These are phyloP conservation scores for Picochlorum sp. DNA, from an alignment of 139 green algal genomes.

Conservation along the genomic window DNA sequence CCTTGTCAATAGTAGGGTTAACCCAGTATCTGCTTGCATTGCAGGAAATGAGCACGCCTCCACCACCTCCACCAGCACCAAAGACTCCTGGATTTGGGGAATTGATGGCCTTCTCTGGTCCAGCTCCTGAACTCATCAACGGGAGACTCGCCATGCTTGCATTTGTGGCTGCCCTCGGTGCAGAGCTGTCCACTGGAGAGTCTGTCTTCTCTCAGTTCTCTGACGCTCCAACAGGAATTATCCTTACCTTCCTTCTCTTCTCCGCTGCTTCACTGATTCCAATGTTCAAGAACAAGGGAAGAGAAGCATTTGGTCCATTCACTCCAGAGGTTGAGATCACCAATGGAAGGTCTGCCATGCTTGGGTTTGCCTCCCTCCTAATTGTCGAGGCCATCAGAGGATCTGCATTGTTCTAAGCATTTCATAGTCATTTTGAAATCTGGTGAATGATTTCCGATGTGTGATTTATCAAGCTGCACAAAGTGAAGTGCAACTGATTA, in stretches of 20 bases:
- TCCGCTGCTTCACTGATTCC: constrained; percentile 1
- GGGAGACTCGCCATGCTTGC: constrained; percentile 43
- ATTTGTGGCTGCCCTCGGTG: constrained; percentile 27
- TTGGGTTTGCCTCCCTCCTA: constrained; percentile 31
- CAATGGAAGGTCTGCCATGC: constrained; percentile 40
- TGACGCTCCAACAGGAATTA: constrained; percentile 14
- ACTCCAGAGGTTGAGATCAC: constrained; percentile 20
- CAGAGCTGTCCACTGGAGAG: constrained; percentile 28
- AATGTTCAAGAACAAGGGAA: constrained; percentile 12
- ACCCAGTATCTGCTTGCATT: too few relatives aligned
- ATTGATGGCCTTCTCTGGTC: constrained; percentile 37
- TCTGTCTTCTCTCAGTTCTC: constrained; percentile 24
- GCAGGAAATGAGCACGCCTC: too few relatives aligned
- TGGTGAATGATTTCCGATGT: too few relatives aligned
- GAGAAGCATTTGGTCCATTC: constrained; percentile 17
- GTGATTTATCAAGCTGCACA: too few relatives aligned
- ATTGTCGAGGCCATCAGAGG: constrained; percentile 17
- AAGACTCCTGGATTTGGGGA: constrained; percentile 9
- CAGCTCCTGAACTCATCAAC: constrained; percentile 47
- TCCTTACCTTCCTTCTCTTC: constrained; percentile 13
- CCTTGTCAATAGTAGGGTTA: too few relatives aligned
- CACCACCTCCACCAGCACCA: background rate
- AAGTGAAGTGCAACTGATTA: background rate
- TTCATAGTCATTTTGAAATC: background rate
- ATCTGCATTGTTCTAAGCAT: constrained; percentile 18